Conservation (phyloP, 2,329 filamentous ascomycete genomes). For the Ramularia endophylla region DNA sequence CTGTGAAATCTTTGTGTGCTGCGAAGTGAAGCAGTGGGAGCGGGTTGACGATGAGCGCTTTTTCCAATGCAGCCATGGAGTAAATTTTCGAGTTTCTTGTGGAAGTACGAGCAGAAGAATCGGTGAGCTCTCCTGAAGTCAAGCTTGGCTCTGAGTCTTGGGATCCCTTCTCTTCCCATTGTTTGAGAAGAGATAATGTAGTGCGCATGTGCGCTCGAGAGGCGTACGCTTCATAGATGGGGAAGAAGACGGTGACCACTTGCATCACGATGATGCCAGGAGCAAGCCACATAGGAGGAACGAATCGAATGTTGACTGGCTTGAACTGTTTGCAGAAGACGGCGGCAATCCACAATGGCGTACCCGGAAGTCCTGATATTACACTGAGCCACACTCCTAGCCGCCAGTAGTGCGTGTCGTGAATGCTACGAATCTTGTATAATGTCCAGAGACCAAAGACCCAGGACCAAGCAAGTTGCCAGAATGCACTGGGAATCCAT, state of each 20-base stretch:
- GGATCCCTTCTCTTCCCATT: constrained; percentile 11
- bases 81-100: constrained; percentile 34
- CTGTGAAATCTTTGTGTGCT: constrained; percentile 60
- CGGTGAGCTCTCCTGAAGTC: constrained; percentile 1
- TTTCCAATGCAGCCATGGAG: constrained; percentile 58
- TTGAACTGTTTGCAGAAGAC: constrained; percentile 50
- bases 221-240: constrained; percentile 51
- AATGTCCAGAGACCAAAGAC: constrained; percentile 56
- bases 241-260: constrained; percentile 58
- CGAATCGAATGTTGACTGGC: constrained; percentile 46
- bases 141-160: constrained; percentile 11
- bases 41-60: constrained; percentile 54
- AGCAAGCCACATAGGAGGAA: constrained; percentile 57
- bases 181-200: constrained; percentile 31
- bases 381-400: constrained; percentile 53
- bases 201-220: constrained; percentile 30
- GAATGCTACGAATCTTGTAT: constrained; percentile 55
- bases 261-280: constrained; percentile 59
- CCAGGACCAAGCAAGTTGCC: constrained; percentile 61
- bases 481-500: constrained; percentile 58
- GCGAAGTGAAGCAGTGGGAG: constrained; percentile 59
- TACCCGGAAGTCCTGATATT: constrained; percentile 51
- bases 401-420: constrained; percentile 62
- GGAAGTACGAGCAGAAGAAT: constrained; percentile 6
- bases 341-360: constrained; percentile 58